Conservation (phyloP, 2,329 filamentous ascomycete genomes). For the Clonostachys rhizophaga region DNA sequence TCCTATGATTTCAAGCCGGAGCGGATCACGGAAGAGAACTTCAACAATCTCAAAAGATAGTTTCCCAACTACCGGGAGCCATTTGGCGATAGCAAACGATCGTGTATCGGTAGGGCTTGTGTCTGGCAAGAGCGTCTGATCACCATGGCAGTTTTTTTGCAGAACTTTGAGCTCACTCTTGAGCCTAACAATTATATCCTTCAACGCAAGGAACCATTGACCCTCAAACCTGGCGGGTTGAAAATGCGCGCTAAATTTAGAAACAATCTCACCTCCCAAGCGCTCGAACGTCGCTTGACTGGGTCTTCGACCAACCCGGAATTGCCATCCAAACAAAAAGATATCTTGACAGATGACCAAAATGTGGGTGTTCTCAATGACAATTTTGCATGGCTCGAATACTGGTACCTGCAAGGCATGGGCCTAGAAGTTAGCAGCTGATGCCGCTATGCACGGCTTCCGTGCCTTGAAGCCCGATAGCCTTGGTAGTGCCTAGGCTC, state of each 20-base stretch:
- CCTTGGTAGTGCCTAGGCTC: constrained; percentile 44
- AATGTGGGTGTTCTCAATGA: constrained; percentile 25
- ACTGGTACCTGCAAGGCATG: constrained; percentile 70
- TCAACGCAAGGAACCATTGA: constrained; percentile 49
- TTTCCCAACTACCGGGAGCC: neutral
- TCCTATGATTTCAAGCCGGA: constrained; percentile 1
- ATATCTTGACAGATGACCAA: neutral
- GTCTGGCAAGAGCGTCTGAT: constrained; percentile 4
- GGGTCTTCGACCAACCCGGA: neutral
- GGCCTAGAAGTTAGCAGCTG: constrained; percentile 55
- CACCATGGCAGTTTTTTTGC: neutral
- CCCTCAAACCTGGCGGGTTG: constrained; percentile 60
- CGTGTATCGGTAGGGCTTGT: constrained; percentile 3
- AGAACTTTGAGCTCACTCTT: constrained; percentile 45
- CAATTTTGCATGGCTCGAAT: constrained; percentile 32
- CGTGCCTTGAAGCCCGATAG: constrained; percentile 42
- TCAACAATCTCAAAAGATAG: neutral
- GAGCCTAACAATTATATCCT: constrained; percentile 57
- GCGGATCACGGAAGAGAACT: constrained; percentile 1
- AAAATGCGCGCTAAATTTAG: neutral
- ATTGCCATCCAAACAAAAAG: neutral
- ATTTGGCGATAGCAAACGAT: constrained; percentile 16
- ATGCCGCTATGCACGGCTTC: constrained; percentile 57
- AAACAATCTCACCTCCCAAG: neutral
- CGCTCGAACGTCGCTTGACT: neutral